Evolutionary conservation across 495 filamentous ascomycete species (phyloP).

Genomic region (Terfezia claveryi): DNA sequence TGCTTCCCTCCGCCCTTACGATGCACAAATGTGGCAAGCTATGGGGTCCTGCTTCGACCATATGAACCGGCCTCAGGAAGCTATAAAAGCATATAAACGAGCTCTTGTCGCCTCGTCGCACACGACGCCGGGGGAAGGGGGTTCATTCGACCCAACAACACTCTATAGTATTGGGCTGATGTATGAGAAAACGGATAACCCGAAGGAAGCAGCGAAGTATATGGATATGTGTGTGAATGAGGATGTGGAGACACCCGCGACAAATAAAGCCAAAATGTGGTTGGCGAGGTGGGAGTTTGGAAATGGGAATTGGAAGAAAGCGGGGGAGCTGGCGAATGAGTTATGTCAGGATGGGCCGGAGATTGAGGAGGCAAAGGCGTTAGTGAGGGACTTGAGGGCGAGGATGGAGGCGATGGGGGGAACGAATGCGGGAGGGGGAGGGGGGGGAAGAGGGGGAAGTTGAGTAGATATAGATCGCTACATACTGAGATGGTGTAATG

Average conservation of each 20-base stretch:
- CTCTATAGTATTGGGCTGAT: conserved; percentile 73
- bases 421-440: too few species aligned
- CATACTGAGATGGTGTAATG: too few species aligned
- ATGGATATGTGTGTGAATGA: conserved; percentile 91
- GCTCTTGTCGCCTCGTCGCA: conserved; percentile 50
- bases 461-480: too few species aligned
- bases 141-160: conserved; percentile 60
- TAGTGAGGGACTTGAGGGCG: conserved; percentile 72
- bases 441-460: too few species aligned
- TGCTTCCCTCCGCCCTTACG: conserved; percentile 70
- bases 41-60: conserved; percentile 78
- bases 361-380: conserved; percentile 91
- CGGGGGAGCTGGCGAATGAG: conserved; percentile 66
- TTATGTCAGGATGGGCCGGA: conserved; percentile 91
- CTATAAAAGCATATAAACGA: conserved; percentile 83
- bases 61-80: conserved; percentile 59
- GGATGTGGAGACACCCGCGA: conserved; percentile 64
- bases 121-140: neutral
- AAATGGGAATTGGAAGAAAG: conserved; percentile 46
- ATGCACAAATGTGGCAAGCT: conserved; percentile 97
- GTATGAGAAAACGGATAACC: conserved; percentile 56
- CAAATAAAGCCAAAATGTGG: conserved; percentile 85
- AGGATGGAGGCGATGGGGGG: conserved; percentile 38
- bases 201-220: conserved; percentile 62
- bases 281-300: conserved; percentile 62